Base-by-base conservation (phyloP, 2,329 filamentous ascomycete genomes). In the Diaporthe vaccinii region DNA sequence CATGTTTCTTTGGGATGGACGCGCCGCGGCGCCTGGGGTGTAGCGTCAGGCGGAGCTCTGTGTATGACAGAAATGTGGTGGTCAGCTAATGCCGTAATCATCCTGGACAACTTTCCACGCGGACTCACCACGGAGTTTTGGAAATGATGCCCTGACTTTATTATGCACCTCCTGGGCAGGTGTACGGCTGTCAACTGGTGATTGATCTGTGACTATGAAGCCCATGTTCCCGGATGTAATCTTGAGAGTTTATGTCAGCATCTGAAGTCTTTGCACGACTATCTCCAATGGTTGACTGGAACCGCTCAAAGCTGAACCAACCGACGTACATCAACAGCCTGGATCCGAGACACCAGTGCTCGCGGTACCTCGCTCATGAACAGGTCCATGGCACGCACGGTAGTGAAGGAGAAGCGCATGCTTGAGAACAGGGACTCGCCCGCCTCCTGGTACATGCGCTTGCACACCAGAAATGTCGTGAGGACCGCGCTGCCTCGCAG, bases 1-100 rank as follows among this genome's bases (percentile, higher is more conserved):
- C n/a, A 7, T 59, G 51, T 4, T 31, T 31, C 9, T 25, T 22
- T 4, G 74, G 74, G 15, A 73, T 12, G 20, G 17, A 10, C 22
- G 17, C 14, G 34, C 39, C 10, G n/a, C 2, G 0, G 4, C 25
- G 10, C 4, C 6, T 22, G 20, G 55, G 53, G n/a, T 75, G 69
- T n/a, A 75, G 20, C 10, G 31, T 44, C 20, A 75, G n/a, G 36
- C 59, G 74, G 20, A 75, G 41, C 22, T 73, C 74, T 75, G 53
- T 20, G 44, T 3, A 0, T 7, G 2, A 34, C 28, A 10, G 31
- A 36, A 5, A 8, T 1, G 6, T 7, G 1, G 6, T 14, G 25
- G 39, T 62, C 25, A 62, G 59, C 5, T 17, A 6, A 14, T 22
- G 12, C 3, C 9, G 9, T 49, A 1, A 1, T 41, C 2, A 14